Evolutionary conservation across 805 yeast species (phyloP).

Genomic region (Komagataella mondaviorum): DNA sequence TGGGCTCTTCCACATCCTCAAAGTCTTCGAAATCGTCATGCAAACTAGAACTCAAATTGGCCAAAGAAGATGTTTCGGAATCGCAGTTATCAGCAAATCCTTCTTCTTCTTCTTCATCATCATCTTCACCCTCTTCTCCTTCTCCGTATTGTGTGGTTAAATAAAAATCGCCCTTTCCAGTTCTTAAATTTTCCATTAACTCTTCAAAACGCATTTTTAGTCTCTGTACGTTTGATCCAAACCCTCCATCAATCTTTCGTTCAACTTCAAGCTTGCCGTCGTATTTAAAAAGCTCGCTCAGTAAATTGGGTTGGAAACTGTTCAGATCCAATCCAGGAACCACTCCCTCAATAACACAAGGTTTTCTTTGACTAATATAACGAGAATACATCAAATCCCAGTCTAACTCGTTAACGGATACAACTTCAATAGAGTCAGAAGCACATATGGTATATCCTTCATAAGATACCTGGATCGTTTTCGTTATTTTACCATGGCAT

Average conservation of each 20-base stretch:
- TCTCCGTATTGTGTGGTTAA: constrained; percentile 59
- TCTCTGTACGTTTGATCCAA: constrained; percentile 51
- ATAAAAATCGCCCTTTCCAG: constrained; percentile 35
- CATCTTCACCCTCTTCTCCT: constrained; percentile 24
- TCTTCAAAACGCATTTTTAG: constrained; percentile 34
- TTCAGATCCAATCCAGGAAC: constrained; percentile 19
- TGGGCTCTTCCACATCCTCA: constrained; percentile 11
- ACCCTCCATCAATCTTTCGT: constrained; percentile 43
- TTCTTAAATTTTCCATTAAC: constrained; percentile 25
- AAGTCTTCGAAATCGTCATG: constrained; percentile 36
- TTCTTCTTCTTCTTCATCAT: constrained; percentile 11
- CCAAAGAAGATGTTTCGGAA: constrained; percentile 3
- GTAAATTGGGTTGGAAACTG: constrained; percentile 18
- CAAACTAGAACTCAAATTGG: constrained; percentile 20
- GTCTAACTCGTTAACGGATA: constrained; percentile 5
- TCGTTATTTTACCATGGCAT: background rate
- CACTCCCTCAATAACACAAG: constrained; percentile 32
- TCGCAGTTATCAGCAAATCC: constrained; percentile 13
- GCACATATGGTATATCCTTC: background rate
- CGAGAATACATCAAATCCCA: constrained; percentile 19
- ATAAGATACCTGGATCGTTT: background rate
- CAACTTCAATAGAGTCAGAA: background rate
- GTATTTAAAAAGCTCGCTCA: constrained; percentile 21
- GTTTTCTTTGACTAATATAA: constrained; percentile 29
- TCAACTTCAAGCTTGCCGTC: constrained; percentile 36